phyloP scores from a whole-genome alignment of 768 basidiomycete species.

The Tremella yokohamensis region DNA sequence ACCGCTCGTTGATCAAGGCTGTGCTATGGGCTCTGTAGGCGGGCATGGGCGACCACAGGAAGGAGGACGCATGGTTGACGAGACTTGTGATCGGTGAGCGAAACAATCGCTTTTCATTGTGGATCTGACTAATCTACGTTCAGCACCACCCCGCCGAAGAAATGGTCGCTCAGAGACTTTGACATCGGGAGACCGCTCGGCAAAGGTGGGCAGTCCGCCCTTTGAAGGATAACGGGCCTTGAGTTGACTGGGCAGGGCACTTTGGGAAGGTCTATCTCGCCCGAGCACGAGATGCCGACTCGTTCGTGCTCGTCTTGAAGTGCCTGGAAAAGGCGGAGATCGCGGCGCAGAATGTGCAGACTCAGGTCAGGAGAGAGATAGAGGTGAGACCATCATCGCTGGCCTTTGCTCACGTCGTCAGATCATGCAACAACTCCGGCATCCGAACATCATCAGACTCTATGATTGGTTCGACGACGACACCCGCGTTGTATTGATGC shows the following conservation, averaged over 20 bases:
- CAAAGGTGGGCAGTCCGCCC: constrained; percentile 26
- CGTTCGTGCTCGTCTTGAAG: constrained; percentile 91
- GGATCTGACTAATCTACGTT: too few relatives aligned
- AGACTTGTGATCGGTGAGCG: too few relatives aligned
- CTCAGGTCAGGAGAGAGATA: constrained; percentile 93
- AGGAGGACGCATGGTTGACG: too few relatives aligned
- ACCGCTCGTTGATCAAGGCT: too few relatives aligned
- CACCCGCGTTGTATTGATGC: constrained; percentile 94
- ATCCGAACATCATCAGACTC: constrained; percentile 86
- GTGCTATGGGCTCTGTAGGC: too few relatives aligned
- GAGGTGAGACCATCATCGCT: constrained; percentile 60
- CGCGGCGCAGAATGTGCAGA: constrained; percentile 81
- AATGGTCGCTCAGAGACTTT: constrained; percentile 36
- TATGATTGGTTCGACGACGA: constrained; percentile 98
- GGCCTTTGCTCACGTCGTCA: constrained; percentile 9
- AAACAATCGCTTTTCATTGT: too few relatives aligned
- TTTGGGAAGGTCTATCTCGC: constrained; percentile 99
- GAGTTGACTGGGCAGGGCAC: constrained; percentile 68
- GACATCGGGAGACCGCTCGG: constrained; percentile 43
- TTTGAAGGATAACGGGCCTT: constrained; percentile 62
- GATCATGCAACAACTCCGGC: constrained; percentile 52
- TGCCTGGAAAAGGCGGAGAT: constrained; percentile 95
- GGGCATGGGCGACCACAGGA: too few relatives aligned
- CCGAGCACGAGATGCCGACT: constrained; percentile 75
- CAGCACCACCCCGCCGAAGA: constrained; percentile 21